Evolutionary conservation across 305 asterid genomes (phyloP).

Genomic region (Withania somnifera): DNA sequence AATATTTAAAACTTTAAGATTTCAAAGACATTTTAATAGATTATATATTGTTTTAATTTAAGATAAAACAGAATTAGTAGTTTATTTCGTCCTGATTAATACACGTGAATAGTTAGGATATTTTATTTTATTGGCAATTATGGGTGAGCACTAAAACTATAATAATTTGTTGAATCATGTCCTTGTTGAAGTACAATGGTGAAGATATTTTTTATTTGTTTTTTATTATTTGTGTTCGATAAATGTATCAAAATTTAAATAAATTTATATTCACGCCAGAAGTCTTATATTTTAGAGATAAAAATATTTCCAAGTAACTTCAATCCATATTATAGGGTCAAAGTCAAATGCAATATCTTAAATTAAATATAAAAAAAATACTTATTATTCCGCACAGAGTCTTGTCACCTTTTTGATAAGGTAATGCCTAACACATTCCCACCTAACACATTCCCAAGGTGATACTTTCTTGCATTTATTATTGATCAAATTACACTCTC

Average conservation of each 20-base stretch:
- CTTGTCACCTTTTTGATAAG: too few species aligned
- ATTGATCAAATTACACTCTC: too few species aligned
- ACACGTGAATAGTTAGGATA: neutral
- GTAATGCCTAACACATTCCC: too few species aligned
- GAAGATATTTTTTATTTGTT: neutral
- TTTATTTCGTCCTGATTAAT: neutral
- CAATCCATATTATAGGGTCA: too few species aligned
- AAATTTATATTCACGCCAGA: too few species aligned
- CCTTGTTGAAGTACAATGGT: neutral
- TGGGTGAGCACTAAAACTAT: neutral
- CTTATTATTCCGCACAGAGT: too few species aligned
- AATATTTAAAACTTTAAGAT: neutral
- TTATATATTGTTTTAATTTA: neutral
- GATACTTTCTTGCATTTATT: too few species aligned
- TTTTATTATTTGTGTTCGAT: fast-evolving
- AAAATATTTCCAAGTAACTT: too few species aligned
- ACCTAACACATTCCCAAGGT: too few species aligned
- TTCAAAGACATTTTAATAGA: neutral
- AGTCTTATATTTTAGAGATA: too few species aligned
- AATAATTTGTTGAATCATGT: neutral
- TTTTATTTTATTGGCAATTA: neutral
- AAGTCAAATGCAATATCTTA: too few species aligned
- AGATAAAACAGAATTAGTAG: neutral
- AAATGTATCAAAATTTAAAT: neutral
- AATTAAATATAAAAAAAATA: too few species aligned